Evolutionary conservation across 1,284 basidiomycete genomes (phyloP).

Genomic region (Ganoderma multipileum): DNA sequence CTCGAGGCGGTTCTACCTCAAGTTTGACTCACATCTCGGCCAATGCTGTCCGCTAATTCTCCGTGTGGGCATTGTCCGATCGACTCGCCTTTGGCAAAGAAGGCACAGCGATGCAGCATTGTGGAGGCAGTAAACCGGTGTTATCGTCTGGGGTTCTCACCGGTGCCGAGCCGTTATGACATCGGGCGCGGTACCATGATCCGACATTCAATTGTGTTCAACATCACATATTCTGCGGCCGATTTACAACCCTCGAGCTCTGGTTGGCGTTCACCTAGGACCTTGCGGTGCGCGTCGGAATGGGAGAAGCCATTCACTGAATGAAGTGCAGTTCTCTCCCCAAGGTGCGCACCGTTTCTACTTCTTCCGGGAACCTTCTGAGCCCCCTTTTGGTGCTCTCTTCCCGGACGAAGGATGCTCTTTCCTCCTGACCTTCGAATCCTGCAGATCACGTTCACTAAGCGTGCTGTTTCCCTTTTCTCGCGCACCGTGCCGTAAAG

Average conservation of each 20-base stretch:
- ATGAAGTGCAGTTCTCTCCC: not conserved
- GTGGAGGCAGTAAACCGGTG: not conserved
- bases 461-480: not conserved
- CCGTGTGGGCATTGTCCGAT: not conserved
- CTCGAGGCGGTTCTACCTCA: not conserved
- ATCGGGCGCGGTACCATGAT: not conserved
- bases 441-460: constrained; percentile 26
- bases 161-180: not conserved
- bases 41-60: not conserved
- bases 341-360: not conserved
- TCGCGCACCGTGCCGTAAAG: not conserved
- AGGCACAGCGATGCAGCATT: not conserved
- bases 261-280: not conserved
- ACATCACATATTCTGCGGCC: not conserved
- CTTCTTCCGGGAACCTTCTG: not conserved
- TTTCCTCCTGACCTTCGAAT: not conserved
- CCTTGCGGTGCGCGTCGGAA: not conserved
- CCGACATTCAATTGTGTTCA: not conserved
- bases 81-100: not conserved
- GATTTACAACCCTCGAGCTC: not conserved
- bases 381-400: not conserved
- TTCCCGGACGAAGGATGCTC: not conserved
- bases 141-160: not conserved
- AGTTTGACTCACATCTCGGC: not conserved
- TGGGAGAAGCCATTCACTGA: not conserved